These are phyloP conservation scores for Colletotrichum salicis DNA, from an alignment of 2,329 filamentous ascomycete species.

Conservation along the genomic window DNA sequence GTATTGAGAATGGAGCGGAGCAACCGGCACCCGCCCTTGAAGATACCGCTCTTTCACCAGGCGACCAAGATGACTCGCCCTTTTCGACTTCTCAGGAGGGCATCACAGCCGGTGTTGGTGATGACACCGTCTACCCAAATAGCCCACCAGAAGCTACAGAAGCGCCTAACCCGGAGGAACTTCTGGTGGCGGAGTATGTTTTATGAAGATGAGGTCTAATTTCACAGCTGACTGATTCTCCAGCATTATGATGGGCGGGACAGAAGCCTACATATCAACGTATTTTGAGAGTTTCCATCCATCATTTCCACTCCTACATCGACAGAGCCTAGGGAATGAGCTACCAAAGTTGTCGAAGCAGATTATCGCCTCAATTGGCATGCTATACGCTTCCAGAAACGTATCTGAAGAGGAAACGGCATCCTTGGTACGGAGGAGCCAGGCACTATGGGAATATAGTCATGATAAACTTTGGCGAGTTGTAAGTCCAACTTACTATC, in stretches of 20 bases:
- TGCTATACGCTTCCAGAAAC: conserved; percentile 35
- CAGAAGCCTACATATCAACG: conserved; percentile 31
- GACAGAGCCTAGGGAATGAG: conserved; percentile 31
- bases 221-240: background rate
- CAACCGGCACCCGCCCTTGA: background rate
- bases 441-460: conserved; percentile 37
- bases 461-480: conserved; percentile 29
- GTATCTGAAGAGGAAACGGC: conserved; percentile 24
- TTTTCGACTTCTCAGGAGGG: background rate
- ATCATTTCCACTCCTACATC: conserved; percentile 39
- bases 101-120: background rate
- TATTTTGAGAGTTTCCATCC: conserved; percentile 41
- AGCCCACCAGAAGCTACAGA: background rate
- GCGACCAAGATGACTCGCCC: background rate
- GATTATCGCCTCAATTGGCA: conserved; percentile 38
- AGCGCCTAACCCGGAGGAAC: background rate
- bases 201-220: background rate
- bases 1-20: background rate
- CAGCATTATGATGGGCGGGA: background rate
- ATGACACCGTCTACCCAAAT: background rate
- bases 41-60: conserved; percentile 8
- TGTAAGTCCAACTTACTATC: background rate
- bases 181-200: background rate
- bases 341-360: conserved; percentile 23
- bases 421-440: conserved; percentile 26